A percentile compares a stretch with the other conserved stretches of the same genome.
Evolutionary conservation across 192 early-diverging fungal genomes (phyloP).

Genomic region (Podila clonocystis): DNA sequence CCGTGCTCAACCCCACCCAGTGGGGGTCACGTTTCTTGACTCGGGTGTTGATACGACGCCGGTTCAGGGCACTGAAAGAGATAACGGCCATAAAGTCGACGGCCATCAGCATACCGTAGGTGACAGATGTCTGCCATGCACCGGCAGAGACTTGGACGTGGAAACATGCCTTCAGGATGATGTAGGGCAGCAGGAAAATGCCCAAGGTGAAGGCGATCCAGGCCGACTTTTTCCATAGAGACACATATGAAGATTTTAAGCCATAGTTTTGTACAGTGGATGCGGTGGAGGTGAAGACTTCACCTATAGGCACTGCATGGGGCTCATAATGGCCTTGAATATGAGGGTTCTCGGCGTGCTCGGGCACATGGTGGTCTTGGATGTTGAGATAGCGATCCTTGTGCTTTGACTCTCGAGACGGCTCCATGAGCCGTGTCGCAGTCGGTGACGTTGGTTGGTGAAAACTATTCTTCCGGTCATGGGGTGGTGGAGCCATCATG

Average conservation of each 20-base stretch:
- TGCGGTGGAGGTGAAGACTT: background rate
- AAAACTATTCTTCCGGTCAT: background rate
- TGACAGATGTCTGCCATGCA: constrained; percentile 48
- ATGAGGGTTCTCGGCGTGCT: background rate
- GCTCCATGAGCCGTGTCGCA: background rate
- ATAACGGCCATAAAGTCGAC: constrained; percentile 46
- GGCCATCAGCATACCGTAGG: constrained; percentile 49
- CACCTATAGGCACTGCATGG: background rate
- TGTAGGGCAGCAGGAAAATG: constrained; percentile 36
- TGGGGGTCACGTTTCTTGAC: constrained; percentile 36
- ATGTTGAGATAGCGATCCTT: background rate
- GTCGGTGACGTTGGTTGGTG: background rate
- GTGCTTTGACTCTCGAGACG: too few species aligned
- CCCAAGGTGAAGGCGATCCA: constrained; percentile 35
- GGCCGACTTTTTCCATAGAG: constrained; percentile 32
- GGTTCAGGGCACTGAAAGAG: constrained; percentile 39
- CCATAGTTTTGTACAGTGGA: constrained; percentile 17
- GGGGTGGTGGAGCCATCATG: background rate
- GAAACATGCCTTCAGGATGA: constrained; percentile 42
- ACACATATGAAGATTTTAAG: constrained; percentile 32
- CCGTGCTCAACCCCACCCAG: constrained; percentile 42
- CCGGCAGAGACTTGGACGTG: constrained; percentile 47
- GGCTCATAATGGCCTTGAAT: background rate
- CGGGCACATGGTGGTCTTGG: background rate
- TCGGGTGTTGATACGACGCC: constrained; percentile 27